Base-by-base conservation (phyloP, 2,329 filamentous ascomycete genomes). In the Monosporascus sp. region DNA sequence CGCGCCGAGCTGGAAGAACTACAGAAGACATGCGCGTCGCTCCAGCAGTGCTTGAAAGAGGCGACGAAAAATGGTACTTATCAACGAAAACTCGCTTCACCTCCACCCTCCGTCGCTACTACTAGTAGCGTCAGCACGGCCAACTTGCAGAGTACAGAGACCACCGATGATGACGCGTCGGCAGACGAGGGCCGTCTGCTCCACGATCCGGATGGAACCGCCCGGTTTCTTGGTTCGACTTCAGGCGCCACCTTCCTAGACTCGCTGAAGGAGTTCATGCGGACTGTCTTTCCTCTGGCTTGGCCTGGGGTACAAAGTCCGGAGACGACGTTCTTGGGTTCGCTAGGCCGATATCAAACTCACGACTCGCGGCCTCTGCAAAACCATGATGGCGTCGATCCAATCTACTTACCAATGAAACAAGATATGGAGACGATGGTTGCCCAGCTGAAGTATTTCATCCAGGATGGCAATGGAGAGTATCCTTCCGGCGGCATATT, bases 221-320 rank as follows among this genome's bases (percentile, higher is more conserved):
- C 70, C 1, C 73, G 76, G 14, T 80, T 76, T 59, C 70, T 77
- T 2, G 78, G 78, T 40, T 74, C 75, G 59, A 79, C 76, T 7
- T 78, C 76, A 22, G 76, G 76, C 17, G 75, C 76, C 11, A 76
- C 73, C 1, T 80, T 80, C 51, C 70, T 80, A 5, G 77, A 80
- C 53, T 66, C 74, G 19, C 62, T 80, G 43, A 79, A 79, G 56
- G 71, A 72, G 49, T 74, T 79, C 54, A 76, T 80, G 65, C 64
- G 64, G 40, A 71, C 70, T 16, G 64, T 73, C 19, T 59, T 72
- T 20, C 67, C 69, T n/a, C 59, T 73, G 20, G 67, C 66, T 38
- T 66, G 59, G 56, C 58, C 64, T 22, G 48, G 54, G 45, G 44
- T 37, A 46, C 37, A 56, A 44, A 49, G 44, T 52, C 44, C n/a